phyloP scores from a whole-genome alignment of 495 filamentous ascomycete species.

The Penicillium samsonianum region DNA sequence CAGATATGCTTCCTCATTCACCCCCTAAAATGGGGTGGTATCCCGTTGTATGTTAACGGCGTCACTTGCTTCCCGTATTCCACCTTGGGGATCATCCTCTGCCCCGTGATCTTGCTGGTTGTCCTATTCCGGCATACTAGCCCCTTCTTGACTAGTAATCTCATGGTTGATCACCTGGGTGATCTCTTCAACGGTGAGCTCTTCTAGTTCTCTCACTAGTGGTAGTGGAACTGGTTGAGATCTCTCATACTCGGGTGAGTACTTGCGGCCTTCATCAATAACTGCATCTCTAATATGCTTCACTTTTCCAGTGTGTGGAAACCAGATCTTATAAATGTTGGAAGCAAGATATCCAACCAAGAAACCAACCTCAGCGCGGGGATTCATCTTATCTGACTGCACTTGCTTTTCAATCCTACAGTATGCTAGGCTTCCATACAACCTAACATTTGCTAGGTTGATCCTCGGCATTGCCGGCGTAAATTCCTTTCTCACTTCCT shows the following conservation, averaged over 20 bases:
- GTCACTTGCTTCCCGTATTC: too few relatives aligned
- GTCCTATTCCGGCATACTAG: too few relatives aligned
- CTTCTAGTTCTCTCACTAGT: background rate
- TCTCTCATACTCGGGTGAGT: background rate
- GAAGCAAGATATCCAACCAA: background rate
- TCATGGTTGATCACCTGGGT: too few relatives aligned
- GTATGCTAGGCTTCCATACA: background rate
- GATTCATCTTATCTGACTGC: background rate
- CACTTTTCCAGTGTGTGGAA: background rate
- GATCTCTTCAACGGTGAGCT: background rate
- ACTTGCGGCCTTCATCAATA: background rate
- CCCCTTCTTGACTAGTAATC: too few relatives aligned
- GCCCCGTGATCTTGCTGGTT: too few relatives aligned
- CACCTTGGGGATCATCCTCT: too few relatives aligned
- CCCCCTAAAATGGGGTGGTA: too few relatives aligned
- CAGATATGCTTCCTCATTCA: too few relatives aligned
- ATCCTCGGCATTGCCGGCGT: background rate
- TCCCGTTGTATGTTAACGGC: too few relatives aligned
- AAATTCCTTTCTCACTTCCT: background rate
- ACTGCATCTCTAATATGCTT: background rate
- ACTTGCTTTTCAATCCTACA: background rate
- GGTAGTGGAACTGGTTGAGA: background rate
- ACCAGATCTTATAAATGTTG: constrained; percentile 1
- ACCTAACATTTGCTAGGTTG: background rate
- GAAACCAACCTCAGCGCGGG: background rate